Conservation (phyloP, 2,329 filamentous ascomycete species). For the Aureobasidium leucospermi region DNA sequence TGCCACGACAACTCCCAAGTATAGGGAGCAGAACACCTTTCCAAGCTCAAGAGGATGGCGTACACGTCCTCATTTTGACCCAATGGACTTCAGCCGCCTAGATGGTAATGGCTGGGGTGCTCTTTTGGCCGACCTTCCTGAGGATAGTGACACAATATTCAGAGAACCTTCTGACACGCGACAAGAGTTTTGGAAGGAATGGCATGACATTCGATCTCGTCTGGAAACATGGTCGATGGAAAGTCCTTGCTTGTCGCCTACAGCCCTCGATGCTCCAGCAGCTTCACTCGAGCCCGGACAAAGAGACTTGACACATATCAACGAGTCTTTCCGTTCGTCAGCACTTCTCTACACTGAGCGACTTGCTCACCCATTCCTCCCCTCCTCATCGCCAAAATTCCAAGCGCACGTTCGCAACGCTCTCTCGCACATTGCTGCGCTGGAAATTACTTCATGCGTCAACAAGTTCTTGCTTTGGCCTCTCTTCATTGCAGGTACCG, state of each 20-base stretch:
- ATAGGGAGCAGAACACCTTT: background rate
- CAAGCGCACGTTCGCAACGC: slow-evolving; percentile 76
- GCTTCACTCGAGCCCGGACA: slow-evolving; percentile 43
- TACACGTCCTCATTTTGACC: slow-evolving; percentile 8
- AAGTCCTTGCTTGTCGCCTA: background rate
- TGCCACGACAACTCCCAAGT: background rate
- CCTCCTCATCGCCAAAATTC: slow-evolving; percentile 68
- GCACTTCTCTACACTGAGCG: slow-evolving; percentile 86
- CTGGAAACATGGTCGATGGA: slow-evolving; percentile 74
- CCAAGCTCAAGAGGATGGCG: background rate
- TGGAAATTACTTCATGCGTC: slow-evolving; percentile 62
- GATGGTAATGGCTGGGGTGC: slow-evolving; percentile 61
- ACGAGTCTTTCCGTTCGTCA: slow-evolving; percentile 82
- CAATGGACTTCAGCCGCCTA: slow-evolving; percentile 47
- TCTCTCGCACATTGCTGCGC: slow-evolving; percentile 72
- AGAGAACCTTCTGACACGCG: slow-evolving; percentile 45
- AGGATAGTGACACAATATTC: slow-evolving; percentile 32
- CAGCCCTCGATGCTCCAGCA: slow-evolving; percentile 36
- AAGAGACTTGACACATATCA: slow-evolving; percentile 71
- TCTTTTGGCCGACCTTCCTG: slow-evolving; percentile 39
- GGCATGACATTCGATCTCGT: slow-evolving; percentile 68
- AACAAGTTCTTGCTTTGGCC: slow-evolving; percentile 94
- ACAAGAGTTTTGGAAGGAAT: slow-evolving; percentile 71
- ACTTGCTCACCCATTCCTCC: slow-evolving; percentile 66
- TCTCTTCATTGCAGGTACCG: slow-evolving; percentile 80